Conservation (phyloP, 2,329 filamentous ascomycete genomes). For the Parasarocladium wereldwijsianum region DNA sequence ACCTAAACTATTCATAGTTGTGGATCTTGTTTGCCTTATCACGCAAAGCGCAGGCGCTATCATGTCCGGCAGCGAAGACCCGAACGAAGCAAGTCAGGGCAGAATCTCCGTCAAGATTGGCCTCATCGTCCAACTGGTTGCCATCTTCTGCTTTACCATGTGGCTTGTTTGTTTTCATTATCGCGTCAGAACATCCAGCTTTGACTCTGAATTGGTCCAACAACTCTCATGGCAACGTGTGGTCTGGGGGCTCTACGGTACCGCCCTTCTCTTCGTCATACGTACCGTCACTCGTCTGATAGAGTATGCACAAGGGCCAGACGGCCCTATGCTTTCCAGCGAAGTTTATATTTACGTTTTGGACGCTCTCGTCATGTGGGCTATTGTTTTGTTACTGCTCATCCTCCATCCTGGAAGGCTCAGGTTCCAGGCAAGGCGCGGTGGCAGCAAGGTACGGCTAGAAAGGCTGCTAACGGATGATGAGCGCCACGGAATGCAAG, state of each 20-base stretch:
- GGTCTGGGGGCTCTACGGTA: constrained; percentile 25
- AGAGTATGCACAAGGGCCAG: constrained; percentile 29
- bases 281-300: constrained; percentile 31
- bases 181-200: constrained; percentile 13
- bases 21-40: constrained; percentile 27
- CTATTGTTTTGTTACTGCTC: constrained; percentile 6
- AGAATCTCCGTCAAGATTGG: constrained; percentile 17
- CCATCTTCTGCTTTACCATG: constrained; percentile 33
- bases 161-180: constrained; percentile 26
- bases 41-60: constrained; percentile 22
- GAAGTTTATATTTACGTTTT: constrained; percentile 29
- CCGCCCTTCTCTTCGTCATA: constrained; percentile 29
- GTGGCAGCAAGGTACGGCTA: too few relatives aligned
- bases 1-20: constrained; percentile 29
- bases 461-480: too few relatives aligned
- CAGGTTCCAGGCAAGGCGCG: constrained; percentile 72
- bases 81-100: constrained; percentile 6
- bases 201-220: background rate
- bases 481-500: too few relatives aligned
- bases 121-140: constrained; percentile 31
- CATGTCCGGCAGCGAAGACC: constrained; percentile 10
- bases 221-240: constrained; percentile 10
- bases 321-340: constrained; percentile 25
- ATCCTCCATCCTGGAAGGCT: constrained; percentile 8
- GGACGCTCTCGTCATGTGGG: constrained; percentile 14